Percentiles rank a stretch among this genome's conserved stretches.
phyloP scores from a whole-genome alignment of 208 protist genomes.

The Angomonas deanei region DNA sequence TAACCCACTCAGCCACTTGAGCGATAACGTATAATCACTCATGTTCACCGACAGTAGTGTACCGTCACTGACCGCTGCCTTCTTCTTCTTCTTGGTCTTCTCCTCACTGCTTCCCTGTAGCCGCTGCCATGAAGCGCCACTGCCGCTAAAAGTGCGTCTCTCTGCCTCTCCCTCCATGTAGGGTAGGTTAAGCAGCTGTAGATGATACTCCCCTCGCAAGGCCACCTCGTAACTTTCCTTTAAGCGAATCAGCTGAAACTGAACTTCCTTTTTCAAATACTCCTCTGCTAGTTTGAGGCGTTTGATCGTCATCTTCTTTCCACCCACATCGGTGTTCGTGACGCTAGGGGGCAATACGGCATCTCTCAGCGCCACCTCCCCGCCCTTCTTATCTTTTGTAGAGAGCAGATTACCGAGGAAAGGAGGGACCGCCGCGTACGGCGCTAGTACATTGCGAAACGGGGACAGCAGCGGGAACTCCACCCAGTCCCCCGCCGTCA shows the following conservation, averaged over 20 bases:
- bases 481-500: neutral
- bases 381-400: too few species aligned
- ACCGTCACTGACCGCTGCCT: neutral
- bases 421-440: neutral
- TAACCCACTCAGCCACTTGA: neutral
- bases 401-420: neutral
- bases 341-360: too few species aligned
- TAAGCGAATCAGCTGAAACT: neutral
- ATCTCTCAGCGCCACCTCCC: too few species aligned
- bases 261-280: neutral
- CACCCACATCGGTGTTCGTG: too few species aligned
- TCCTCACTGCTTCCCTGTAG: neutral
- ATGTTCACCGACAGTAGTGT: neutral
- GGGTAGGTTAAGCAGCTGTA: neutral
- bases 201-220: neutral
- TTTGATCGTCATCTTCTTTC: neutral
- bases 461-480: neutral
- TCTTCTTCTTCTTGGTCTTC: neutral
- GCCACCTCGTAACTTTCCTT: neutral
- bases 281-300: neutral
- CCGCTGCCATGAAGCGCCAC: too few species aligned
- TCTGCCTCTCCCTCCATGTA: neutral
- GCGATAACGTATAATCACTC: neutral
- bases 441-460: neutral
- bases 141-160: too few species aligned